phyloP scores from a whole-genome alignment of 2,329 filamentous ascomycete genomes.

The Cytospora schulzeri region DNA sequence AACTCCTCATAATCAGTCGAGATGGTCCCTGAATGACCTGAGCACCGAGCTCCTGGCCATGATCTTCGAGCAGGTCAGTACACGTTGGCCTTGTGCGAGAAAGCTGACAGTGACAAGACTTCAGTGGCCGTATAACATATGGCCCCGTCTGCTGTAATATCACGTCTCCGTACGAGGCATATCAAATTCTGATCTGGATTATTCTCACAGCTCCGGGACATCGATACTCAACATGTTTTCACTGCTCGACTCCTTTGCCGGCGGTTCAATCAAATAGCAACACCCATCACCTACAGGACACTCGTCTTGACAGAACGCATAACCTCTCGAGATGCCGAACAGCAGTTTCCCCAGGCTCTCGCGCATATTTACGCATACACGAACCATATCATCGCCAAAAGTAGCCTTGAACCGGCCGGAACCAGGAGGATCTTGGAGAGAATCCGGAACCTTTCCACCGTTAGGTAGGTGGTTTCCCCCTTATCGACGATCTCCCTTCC shows the following conservation, averaged over 20 bases:
- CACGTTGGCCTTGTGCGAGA: not conserved
- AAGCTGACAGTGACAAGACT: conserved; percentile 13
- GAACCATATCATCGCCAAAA: conserved; percentile 44
- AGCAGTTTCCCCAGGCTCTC: conserved; percentile 37
- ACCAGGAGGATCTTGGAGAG: conserved; percentile 41
- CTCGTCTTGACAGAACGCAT: conserved; percentile 43
- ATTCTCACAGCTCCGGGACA: conserved; percentile 41
- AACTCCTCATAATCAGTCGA: conserved; percentile 15
- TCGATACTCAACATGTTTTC: conserved; percentile 40
- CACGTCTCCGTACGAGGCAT: not conserved
- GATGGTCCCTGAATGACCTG: conserved; percentile 39
- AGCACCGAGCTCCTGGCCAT: conserved; percentile 48
- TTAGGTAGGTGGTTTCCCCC: conserved; percentile 39
- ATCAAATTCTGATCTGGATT: conserved; percentile 4
- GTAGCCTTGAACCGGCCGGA: conserved; percentile 42
- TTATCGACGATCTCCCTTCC: too few relatives aligned
- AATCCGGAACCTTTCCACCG: conserved; percentile 41
- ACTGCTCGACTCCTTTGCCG: conserved; percentile 42
- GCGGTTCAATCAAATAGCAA: conserved; percentile 45
- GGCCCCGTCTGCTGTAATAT: not conserved
- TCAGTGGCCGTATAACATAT: not conserved
- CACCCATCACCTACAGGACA: conserved; percentile 45
- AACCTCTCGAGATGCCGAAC: conserved; percentile 39
- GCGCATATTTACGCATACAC: conserved; percentile 43
- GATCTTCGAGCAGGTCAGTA: conserved; percentile 44